These are phyloP conservation scores for Saccharomycopsis javanensis DNA, from an alignment of 805 yeast genomes.

Conservation along the genomic window DNA sequence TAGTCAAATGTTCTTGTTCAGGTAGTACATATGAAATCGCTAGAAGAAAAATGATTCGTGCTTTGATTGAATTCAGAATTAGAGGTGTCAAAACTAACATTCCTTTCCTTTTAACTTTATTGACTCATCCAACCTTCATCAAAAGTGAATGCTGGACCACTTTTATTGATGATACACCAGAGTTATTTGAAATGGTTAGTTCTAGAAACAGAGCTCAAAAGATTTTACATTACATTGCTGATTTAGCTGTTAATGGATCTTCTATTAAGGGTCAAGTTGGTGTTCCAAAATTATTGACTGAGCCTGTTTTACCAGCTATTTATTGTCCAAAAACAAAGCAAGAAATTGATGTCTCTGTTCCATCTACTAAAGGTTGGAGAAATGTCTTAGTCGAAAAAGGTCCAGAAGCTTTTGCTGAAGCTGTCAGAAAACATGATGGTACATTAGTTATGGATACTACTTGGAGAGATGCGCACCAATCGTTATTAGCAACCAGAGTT, in stretches of 20 bases:
- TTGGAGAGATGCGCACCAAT: slow-evolving; percentile 99
- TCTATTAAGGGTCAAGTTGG: slow-evolving; percentile 95
- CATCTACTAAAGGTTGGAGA: slow-evolving; percentile 84
- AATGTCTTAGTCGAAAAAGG: slow-evolving; percentile 76
- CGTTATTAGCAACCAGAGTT: slow-evolving; percentile 92
- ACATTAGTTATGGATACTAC: slow-evolving; percentile 95
- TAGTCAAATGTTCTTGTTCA: slow-evolving; percentile 95
- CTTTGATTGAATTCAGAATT: slow-evolving; percentile 93
- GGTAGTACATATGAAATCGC: slow-evolving; percentile 96
- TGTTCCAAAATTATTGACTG: slow-evolving; percentile 67
- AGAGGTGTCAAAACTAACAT: slow-evolving; percentile 99
- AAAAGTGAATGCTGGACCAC: slow-evolving; percentile 94
- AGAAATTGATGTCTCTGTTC: slow-evolving; percentile 45
- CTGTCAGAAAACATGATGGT: slow-evolving; percentile 77
- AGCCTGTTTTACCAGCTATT: slow-evolving; percentile 67
- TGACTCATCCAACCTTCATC: slow-evolving; percentile 84
- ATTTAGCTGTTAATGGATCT: slow-evolving; percentile 90
- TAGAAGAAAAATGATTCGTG: slow-evolving; percentile 94
- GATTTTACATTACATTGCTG: slow-evolving; percentile 82
- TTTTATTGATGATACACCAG: slow-evolving; percentile 95
- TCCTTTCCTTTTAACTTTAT: slow-evolving; percentile 84
- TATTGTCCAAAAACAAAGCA: slow-evolving; percentile 51
- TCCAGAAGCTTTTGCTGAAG: slow-evolving; percentile 81
- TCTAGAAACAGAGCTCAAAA: slow-evolving; percentile 97
- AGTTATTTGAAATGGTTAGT: slow-evolving; percentile 84